Evolutionary conservation across 768 basidiomycete genomes (phyloP).

Genomic region (Ephemerocybe angulata): DNA sequence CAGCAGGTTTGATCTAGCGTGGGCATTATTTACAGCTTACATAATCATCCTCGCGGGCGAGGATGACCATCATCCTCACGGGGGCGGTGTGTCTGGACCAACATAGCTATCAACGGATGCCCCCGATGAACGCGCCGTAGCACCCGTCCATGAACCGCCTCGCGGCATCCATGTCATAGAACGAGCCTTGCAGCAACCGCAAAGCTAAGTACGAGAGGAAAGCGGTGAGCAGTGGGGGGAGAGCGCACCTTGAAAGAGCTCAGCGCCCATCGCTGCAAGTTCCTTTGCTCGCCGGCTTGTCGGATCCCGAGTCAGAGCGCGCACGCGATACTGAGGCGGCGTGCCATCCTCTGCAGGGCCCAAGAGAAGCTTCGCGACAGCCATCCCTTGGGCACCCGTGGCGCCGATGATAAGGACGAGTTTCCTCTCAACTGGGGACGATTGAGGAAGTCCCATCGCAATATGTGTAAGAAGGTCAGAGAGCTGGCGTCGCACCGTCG

Average conservation of each 20-base stretch:
- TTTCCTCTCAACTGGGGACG: too few species aligned
- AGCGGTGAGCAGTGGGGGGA: not conserved
- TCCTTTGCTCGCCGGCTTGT: constrained; percentile 30
- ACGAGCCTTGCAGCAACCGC: constrained; percentile 9
- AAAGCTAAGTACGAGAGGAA: not conserved
- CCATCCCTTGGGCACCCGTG: constrained; percentile 43
- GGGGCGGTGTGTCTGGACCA: too few species aligned
- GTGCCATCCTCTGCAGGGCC: constrained; percentile 30
- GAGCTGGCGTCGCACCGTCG: too few species aligned
- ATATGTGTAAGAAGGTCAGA: too few species aligned
- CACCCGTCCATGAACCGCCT: constrained; percentile 28
- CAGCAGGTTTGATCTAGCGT: too few species aligned
- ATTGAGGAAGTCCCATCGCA: too few species aligned
- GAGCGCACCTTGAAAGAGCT: constrained; percentile 31
- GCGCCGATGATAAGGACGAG: constrained; percentile 44
- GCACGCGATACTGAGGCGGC: constrained; percentile 39
- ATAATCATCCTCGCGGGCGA: too few species aligned
- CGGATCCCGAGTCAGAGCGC: constrained; percentile 38
- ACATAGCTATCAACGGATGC: too few species aligned
- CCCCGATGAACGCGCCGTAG: too few species aligned
- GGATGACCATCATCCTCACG: too few species aligned
- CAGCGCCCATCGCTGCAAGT: constrained; percentile 33
- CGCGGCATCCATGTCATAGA: constrained; percentile 8
- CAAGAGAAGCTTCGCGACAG: constrained; percentile 36
- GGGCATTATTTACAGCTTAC: too few species aligned